These are phyloP conservation scores for Puccinia polysora DNA, from an alignment of 1,284 basidiomycete species.

Conservation along the genomic window DNA sequence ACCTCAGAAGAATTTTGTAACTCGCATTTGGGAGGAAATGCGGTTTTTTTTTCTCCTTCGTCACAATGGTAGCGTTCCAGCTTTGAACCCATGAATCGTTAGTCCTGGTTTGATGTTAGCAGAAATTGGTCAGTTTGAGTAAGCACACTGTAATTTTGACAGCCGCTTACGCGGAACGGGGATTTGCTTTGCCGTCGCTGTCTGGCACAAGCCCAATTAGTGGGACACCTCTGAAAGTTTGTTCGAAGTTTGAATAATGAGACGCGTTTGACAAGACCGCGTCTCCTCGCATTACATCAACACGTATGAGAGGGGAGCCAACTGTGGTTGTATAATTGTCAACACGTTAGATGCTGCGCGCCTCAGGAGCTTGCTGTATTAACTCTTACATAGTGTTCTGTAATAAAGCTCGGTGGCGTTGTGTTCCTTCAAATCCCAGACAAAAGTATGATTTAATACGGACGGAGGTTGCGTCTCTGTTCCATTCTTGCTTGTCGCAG, in stretches of 20 bases:
- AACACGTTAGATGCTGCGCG: too few species aligned
- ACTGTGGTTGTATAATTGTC: too few species aligned
- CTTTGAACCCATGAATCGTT: neutral
- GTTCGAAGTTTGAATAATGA: neutral
- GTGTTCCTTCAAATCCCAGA: too few species aligned
- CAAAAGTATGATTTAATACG: too few species aligned
- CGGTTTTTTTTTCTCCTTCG: neutral
- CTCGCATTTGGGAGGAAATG: neutral
- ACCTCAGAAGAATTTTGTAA: conserved; percentile 12
- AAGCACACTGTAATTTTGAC: neutral
- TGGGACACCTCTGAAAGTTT: neutral
- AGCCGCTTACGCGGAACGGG: conserved; percentile 11
- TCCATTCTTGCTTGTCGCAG: neutral
- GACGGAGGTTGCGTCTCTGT: too few species aligned
- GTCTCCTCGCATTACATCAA: conserved; percentile 7
- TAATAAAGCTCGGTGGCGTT: too few species aligned
- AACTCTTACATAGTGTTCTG: too few species aligned
- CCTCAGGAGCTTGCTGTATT: too few species aligned
- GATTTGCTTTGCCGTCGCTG: neutral
- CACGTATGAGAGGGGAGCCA: neutral
- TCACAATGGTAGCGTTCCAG: neutral
- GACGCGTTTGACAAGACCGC: neutral
- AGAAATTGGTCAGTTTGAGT: neutral
- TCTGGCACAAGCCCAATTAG: neutral
- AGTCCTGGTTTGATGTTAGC: neutral